Base-by-base conservation (phyloP, 305 asterid genomes). In the Fraxinus platypoda region DNA sequence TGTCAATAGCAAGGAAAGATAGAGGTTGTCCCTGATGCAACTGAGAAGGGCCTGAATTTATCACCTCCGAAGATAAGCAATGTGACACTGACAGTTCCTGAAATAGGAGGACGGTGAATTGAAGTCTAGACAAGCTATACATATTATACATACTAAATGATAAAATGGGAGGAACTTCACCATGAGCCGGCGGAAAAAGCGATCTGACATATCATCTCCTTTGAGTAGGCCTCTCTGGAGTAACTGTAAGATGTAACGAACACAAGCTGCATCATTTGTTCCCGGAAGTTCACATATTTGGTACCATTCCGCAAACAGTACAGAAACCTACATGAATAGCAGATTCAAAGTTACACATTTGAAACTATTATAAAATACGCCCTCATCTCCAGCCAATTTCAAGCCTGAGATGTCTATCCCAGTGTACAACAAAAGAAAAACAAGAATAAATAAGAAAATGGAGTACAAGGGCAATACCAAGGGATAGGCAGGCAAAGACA, bases 1-100 rank as follows among this genome's bases (percentile, higher is more conserved):
- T 95, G 86, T 97, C 98, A 68, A 97, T 97, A 41, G 99, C 99
- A 85, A 97, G 97, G 90, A 94, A 97, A 3, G 99, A 94, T 78
- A 94, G 77, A 19, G 95, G 86, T 84, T 93, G 98, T 41, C 88
- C 91, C 83, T 89, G 97, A 86, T 86, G 93, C 62, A 95, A 83
- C 78, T 86, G 98, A 78, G 95, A 80, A 85, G 98, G 83, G 79
- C 88, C 86, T 46, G 99, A 88, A 82, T 86, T 92, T 26, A 90
- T 91, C 79, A 85, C 97, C 91, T 95, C 98, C 35, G 97, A 84
- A 71, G 98, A 87, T 62, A 97, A 84, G 87, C 98, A 97, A 81
- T 97, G 99, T 15, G 98, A 93, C 76, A 97, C 97, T 30, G 97
- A 89, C 74, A 95, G 88, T 79, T 97, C 98, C 99, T 97, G 91